phyloP scores from a whole-genome alignment of 1,139 yeast genomes.

The Meyerozyma sp. region DNA sequence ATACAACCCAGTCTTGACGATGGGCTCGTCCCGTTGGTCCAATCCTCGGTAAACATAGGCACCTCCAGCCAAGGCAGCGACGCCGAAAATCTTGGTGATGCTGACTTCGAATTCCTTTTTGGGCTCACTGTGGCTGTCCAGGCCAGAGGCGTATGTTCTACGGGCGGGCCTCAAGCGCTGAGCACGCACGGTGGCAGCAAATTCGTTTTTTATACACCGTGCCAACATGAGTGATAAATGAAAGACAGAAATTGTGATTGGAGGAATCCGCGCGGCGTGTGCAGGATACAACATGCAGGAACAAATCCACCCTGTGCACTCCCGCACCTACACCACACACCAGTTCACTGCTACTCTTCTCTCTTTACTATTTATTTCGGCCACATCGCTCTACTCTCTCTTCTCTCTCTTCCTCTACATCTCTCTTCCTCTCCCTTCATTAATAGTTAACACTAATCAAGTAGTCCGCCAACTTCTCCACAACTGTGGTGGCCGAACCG shows the following conservation, averaged over 20 bases:
- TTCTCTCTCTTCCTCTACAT: background rate
- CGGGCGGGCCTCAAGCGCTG: background rate
- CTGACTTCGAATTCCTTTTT: conserved; percentile 34
- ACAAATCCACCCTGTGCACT: no score
- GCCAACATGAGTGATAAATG: background rate
- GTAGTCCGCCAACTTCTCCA: conserved; percentile 93
- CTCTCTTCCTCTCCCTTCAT: background rate
- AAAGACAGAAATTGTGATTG: background rate
- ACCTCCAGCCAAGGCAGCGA: conserved; percentile 37
- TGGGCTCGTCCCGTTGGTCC: conserved; percentile 32
- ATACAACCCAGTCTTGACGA: conserved; percentile 35
- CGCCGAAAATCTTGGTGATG: conserved; percentile 36
- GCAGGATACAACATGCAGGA: no score
- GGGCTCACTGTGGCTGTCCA: conserved; percentile 15
- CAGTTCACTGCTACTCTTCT: background rate
- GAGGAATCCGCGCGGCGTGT: background rate
- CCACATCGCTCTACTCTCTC: no score
- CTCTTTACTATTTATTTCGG: no score
- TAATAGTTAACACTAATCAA: conserved; percentile 82
- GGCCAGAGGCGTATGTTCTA: background rate
- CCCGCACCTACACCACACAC: no score
- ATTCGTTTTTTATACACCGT: background rate
- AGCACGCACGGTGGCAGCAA: no score
- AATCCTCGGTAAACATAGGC: conserved; percentile 36
- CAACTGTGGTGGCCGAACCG: conserved; percentile 91